phyloP scores from a whole-genome alignment of 2,329 filamentous ascomycete species.

The Fusarium nanum region DNA sequence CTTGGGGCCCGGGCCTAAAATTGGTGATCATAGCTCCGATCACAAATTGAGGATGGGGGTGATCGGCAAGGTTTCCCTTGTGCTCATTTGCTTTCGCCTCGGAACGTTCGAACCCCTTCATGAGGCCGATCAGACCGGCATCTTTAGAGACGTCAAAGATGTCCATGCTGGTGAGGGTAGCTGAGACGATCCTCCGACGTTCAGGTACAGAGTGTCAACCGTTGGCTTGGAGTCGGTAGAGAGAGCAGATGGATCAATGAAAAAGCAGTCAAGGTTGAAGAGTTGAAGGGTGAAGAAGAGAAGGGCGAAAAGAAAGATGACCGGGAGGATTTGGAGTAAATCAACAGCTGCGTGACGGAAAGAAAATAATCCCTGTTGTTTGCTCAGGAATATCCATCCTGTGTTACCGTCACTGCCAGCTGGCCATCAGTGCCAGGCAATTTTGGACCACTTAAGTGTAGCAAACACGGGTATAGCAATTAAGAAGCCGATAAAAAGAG shows the following conservation, averaged over 20 bases:
- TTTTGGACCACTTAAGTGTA: neutral
- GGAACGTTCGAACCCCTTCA: neutral
- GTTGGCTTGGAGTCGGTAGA: neutral
- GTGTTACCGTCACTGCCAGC: neutral
- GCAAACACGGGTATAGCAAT: neutral
- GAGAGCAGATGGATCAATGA: neutral
- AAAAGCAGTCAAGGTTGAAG: neutral
- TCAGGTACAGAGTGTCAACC: neutral
- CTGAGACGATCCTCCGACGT: neutral
- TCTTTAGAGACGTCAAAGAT: neutral
- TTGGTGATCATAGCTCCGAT: rapidly evolving
- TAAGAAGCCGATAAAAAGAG: neutral
- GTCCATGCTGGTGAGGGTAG: neutral
- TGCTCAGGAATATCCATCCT: neutral
- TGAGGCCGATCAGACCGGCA: rapidly evolving
- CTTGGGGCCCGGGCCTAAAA: neutral
- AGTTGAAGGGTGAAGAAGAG: neutral
- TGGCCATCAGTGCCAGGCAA: neutral
- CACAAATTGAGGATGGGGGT: rapidly evolving
- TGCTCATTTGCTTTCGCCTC: neutral
- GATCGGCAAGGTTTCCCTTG: neutral
- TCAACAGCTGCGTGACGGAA: neutral
- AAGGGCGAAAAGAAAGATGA: neutral
- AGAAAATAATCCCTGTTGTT: neutral
- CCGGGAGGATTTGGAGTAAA: neutral